Evolutionary conservation across 2,329 filamentous ascomycete species (phyloP).

Genomic region (Thielaviopsis punctulata): DNA sequence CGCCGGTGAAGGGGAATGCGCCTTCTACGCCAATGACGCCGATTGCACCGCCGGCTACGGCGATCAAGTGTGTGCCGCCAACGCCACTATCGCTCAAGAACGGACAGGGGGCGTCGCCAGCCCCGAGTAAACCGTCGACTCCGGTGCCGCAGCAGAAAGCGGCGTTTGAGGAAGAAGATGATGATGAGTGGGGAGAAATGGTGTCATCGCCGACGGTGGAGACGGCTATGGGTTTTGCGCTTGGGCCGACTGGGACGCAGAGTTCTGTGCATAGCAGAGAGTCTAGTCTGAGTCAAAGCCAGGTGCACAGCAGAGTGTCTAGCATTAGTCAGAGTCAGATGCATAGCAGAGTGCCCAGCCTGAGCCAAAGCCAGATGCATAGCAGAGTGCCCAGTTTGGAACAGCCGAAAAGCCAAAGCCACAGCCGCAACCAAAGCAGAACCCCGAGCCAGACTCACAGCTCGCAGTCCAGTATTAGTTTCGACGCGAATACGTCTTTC

Average conservation of each 20-base stretch:
- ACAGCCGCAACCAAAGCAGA: not conserved
- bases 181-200: constrained; percentile 47
- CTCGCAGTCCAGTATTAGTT: not conserved
- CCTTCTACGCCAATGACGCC: not conserved
- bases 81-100: too few relatives aligned
- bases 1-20: not conserved
- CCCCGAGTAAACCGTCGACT: constrained; percentile 3
- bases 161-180: constrained; percentile 22
- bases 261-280: not conserved
- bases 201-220: constrained; percentile 17
- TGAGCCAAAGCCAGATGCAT: not conserved
- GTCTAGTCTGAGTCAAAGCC: not conserved
- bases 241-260: not conserved
- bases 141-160: constrained; percentile 4
- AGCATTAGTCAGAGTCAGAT: not conserved
- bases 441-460: too few relatives aligned
- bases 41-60: not conserved
- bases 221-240: not conserved
- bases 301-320: not conserved
- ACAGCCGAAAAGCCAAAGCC: too few relatives aligned
- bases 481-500: not conserved
- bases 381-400: not conserved
- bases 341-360: too few relatives aligned
- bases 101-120: not conserved
- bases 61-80: too few relatives aligned